phyloP scores from a whole-genome alignment of 257 asterid species.

The Anisodus tanguticus region DNA sequence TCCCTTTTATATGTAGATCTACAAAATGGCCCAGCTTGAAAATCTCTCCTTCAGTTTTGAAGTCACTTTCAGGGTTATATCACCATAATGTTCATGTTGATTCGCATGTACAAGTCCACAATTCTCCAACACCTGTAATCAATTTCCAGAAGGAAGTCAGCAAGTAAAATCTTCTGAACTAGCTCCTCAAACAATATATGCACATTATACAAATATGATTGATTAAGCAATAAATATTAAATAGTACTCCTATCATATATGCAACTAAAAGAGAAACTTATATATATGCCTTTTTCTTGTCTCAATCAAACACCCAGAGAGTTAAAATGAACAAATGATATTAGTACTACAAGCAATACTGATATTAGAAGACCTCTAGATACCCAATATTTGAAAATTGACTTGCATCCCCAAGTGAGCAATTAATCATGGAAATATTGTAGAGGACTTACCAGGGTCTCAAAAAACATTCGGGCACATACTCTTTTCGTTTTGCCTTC shows the following conservation, averaged over 20 bases:
- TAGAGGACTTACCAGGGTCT: constrained; percentile 61
- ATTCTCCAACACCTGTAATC: constrained; percentile 65
- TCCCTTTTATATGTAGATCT: neutral
- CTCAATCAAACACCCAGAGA: constrained; percentile 8
- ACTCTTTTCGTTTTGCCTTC: constrained; percentile 66
- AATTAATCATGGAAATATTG: neutral
- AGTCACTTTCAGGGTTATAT: constrained; percentile 59
- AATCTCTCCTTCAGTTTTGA: constrained; percentile 63
- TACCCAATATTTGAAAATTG: neutral
- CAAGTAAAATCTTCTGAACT: neutral
- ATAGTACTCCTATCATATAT: neutral
- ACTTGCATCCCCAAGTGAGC: neutral
- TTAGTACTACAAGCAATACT: neutral
- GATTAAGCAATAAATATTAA: neutral
- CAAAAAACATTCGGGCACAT: constrained; percentile 79
- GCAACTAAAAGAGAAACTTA: neutral
- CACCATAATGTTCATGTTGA: constrained; percentile 64
- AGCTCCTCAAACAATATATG: neutral
- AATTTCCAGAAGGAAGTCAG: neutral
- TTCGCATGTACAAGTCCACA: constrained; percentile 56
- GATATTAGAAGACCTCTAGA: neutral
- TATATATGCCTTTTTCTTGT: neutral
- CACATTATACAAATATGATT: neutral
- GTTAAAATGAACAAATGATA: neutral
- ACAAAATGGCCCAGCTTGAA: constrained; percentile 32